These are phyloP conservation scores for Fusarium albidum DNA, from an alignment of 2,329 filamentous ascomycete genomes.

Conservation along the genomic window DNA sequence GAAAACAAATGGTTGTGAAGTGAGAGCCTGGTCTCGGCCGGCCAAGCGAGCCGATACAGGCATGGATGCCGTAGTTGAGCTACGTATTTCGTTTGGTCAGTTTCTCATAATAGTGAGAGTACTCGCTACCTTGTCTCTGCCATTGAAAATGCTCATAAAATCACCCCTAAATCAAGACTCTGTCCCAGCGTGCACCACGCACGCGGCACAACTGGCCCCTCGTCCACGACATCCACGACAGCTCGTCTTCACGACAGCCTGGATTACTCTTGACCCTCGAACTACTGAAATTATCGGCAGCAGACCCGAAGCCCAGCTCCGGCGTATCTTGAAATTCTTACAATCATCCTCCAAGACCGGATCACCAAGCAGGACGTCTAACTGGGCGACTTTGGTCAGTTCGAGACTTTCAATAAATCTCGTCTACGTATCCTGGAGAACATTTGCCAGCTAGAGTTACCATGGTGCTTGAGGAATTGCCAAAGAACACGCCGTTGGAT, in stretches of 20 bases:
- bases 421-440: background rate
- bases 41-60: too few relatives aligned
- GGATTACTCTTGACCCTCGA: background rate
- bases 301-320: background rate
- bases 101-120: too few relatives aligned
- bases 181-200: background rate
- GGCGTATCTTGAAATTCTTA: constrained; percentile 2
- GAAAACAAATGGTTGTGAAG: too few relatives aligned
- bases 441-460: background rate
- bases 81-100: too few relatives aligned
- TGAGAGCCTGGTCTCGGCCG: too few relatives aligned
- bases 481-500: background rate
- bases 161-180: background rate
- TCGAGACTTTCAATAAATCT: constrained; percentile 1
- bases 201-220: constrained; percentile 3
- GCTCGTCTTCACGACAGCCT: background rate
- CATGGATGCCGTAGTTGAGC: too few relatives aligned
- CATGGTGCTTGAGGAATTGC: background rate
- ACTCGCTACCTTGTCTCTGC: background rate
- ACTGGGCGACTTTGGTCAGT: background rate
- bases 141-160: background rate
- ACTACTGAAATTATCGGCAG: background rate
- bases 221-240: background rate
- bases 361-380: constrained; percentile 5
- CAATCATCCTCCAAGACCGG: constrained; percentile 1